Conservation (phyloP, 2,329 filamentous ascomycete species). For the Ophidiomyces ophidiicola region DNA sequence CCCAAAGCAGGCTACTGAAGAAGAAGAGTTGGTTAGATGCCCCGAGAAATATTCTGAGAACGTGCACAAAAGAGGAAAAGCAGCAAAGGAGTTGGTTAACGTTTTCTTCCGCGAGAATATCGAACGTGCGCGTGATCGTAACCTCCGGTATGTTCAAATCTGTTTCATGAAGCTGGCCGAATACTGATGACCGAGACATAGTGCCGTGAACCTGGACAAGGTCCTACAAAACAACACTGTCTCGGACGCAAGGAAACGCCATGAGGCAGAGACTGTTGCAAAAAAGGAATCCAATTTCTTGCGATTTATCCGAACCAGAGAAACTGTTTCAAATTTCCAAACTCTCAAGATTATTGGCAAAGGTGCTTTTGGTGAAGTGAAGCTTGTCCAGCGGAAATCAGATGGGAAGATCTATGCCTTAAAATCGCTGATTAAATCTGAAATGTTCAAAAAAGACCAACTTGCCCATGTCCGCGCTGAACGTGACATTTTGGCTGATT, state of each 20-base stretch:
- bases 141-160: constrained; percentile 61
- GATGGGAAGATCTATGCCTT: constrained; percentile 96
- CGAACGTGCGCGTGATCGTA: constrained; percentile 85
- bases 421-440: constrained; percentile 95
- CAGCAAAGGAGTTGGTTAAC: constrained; percentile 53
- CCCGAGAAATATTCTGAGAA: constrained; percentile 81
- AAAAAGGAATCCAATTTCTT: constrained; percentile 96
- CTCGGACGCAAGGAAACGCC: constrained; percentile 63
- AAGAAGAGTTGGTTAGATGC: constrained; percentile 62
- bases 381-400: constrained; percentile 89
- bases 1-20: constrained; percentile 43
- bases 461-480: constrained; percentile 94
- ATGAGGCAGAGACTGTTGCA: constrained; percentile 72
- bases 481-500: constrained; percentile 93
- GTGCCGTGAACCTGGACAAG: constrained; percentile 83
- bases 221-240: constrained; percentile 67
- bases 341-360: constrained; percentile 98
- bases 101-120: constrained; percentile 98
- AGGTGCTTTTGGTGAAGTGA: constrained; percentile 96
- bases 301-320: constrained; percentile 91
- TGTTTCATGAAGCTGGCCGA: not conserved
- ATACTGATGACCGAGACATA: constrained; percentile 26
- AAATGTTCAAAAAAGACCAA: constrained; percentile 99
- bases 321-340: constrained; percentile 87
- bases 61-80: constrained; percentile 60